Evolutionary conservation across 1,139 yeast species (phyloP).

Genomic region (Scheffersomyces lignicola): DNA sequence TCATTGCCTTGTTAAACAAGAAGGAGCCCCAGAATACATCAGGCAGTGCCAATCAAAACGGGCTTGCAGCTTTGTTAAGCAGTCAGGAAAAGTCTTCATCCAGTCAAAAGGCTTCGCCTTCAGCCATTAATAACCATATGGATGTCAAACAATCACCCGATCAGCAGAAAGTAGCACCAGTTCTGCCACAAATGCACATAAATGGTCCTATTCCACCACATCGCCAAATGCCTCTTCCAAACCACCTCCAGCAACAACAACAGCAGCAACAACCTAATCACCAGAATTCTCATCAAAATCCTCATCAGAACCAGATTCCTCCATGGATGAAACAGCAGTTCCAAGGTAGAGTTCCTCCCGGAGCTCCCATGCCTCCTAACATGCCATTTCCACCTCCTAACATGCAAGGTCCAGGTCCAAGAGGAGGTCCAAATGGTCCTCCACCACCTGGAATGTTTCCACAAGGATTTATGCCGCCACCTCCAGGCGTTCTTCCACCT

Average conservation of each 20-base stretch:
- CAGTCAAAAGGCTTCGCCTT: conserved; percentile 8
- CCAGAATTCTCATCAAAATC: conserved; percentile 9
- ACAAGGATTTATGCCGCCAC: conserved; percentile 29
- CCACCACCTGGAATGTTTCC: conserved; percentile 36
- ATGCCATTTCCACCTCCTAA: conserved; percentile 11
- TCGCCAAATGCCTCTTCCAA: conserved; percentile 13
- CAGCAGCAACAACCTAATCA: conserved; percentile 10
- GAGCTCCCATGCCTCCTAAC: conserved; percentile 17
- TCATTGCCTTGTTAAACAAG: conserved; percentile 52
- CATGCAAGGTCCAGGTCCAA: conserved; percentile 12
- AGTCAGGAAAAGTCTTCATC: conserved; percentile 7
- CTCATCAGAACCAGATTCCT: conserved; percentile 11
- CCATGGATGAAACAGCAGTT: conserved; percentile 29
- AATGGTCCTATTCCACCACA: conserved; percentile 13
- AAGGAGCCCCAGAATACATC: conserved; percentile 18
- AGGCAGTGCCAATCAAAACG: conserved; percentile 11
- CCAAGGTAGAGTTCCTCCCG: conserved; percentile 13
- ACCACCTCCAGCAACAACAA: conserved; percentile 8
- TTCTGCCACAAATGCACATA: conserved; percentile 14
- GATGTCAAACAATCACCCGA: conserved; percentile 10
- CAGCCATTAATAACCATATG: conserved; percentile 1
- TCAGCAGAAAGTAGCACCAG: conserved; percentile 12
- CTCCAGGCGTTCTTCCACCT: conserved; percentile 23
- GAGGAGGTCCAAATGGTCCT: conserved; percentile 15
- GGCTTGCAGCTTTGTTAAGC: conserved; percentile 8